Conservation (phyloP, 2,329 filamentous ascomycete genomes). For the Fusarium sp. region DNA sequence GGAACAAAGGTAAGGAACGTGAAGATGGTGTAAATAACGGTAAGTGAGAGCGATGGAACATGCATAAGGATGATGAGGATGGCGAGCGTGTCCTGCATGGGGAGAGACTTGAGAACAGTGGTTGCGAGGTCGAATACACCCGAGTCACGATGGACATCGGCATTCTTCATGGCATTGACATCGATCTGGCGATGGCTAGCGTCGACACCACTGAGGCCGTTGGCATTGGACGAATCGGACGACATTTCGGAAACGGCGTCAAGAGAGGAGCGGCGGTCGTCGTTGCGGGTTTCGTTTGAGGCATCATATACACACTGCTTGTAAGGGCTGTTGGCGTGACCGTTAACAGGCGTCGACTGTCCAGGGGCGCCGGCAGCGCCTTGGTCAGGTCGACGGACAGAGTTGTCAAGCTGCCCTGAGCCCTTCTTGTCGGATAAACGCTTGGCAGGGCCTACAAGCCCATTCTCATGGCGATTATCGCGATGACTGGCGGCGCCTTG, state of each 20-base stretch:
- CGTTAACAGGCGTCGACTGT: slow-evolving; percentile 49
- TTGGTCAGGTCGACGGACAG: slow-evolving; percentile 54
- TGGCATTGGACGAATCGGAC: slow-evolving; percentile 64
- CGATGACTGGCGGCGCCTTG: slow-evolving; percentile 73
- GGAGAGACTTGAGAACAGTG: slow-evolving; percentile 90
- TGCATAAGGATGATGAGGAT: slow-evolving; percentile 97
- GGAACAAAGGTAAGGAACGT: slow-evolving; percentile 93
- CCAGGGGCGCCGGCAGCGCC: slow-evolving; percentile 50
- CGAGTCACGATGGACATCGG: slow-evolving; percentile 76
- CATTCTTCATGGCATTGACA: slow-evolving; percentile 76
- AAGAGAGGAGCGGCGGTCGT: slow-evolving; percentile 64
- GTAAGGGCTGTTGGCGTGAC: slow-evolving; percentile 54
- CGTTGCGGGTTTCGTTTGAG: slow-evolving; percentile 58
- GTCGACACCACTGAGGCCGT: slow-evolving; percentile 57
- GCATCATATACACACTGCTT: slow-evolving; percentile 52
- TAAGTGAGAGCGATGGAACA: slow-evolving; percentile 87
- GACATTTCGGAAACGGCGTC: slow-evolving; percentile 67
- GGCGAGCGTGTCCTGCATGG: slow-evolving; percentile 93
- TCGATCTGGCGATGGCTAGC: slow-evolving; percentile 75
- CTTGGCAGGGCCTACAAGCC: slow-evolving; percentile 74
- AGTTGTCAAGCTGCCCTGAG: slow-evolving; percentile 60
- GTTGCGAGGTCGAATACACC: slow-evolving; percentile 82
- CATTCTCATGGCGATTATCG: slow-evolving; percentile 87
- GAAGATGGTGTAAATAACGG: slow-evolving; percentile 91
- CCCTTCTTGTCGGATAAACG: slow-evolving; percentile 60